phyloP scores from a whole-genome alignment of 2,329 filamentous ascomycete species.

The Colletotrichum incanum region DNA sequence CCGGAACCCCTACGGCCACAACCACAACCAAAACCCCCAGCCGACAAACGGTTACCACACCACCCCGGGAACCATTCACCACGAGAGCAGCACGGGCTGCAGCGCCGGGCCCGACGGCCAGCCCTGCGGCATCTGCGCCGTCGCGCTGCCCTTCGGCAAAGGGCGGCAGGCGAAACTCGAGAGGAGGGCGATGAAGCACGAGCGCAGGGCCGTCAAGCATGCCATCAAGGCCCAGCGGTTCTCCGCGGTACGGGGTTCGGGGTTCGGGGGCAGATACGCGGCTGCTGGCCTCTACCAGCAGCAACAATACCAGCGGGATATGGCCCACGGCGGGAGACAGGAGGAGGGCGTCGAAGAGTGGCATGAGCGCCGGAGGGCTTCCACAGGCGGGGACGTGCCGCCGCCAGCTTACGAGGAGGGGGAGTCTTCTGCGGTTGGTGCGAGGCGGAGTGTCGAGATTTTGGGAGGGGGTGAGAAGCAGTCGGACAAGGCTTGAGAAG shows the following conservation, averaged over 20 bases:
- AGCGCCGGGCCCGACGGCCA: slow-evolving; percentile 1
- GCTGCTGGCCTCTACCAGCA: not conserved
- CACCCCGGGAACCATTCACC: not conserved
- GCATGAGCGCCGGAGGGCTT: slow-evolving; percentile 4
- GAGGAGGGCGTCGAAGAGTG: slow-evolving; percentile 22
- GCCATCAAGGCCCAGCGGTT: slow-evolving; percentile 33
- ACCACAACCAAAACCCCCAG: slow-evolving; percentile 17
- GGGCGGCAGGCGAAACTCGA: slow-evolving; percentile 39
- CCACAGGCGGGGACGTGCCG: slow-evolving; percentile 11
- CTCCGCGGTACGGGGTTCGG: slow-evolving; percentile 16
- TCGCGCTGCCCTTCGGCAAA: slow-evolving; percentile 31
- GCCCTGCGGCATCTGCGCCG: slow-evolving; percentile 39
- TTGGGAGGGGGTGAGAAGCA: slow-evolving; percentile 22
- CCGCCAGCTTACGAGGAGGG: slow-evolving; percentile 36
- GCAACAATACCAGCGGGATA: not conserved
- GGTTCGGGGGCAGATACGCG: not conserved
- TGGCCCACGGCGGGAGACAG: slow-evolving; percentile 1
- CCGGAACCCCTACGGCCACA: slow-evolving; percentile 37
- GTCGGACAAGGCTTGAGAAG: not conserved
- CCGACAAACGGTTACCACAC: not conserved
- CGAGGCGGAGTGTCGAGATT: slow-evolving; percentile 29
- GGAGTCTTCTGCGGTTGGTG: slow-evolving; percentile 7
- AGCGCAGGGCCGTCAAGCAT: slow-evolving; percentile 32
- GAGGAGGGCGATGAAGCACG: slow-evolving; percentile 24
- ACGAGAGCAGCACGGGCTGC: not conserved